Conservation (phyloP, 1,139 yeast genomes). For the Candida sp. region DNA sequence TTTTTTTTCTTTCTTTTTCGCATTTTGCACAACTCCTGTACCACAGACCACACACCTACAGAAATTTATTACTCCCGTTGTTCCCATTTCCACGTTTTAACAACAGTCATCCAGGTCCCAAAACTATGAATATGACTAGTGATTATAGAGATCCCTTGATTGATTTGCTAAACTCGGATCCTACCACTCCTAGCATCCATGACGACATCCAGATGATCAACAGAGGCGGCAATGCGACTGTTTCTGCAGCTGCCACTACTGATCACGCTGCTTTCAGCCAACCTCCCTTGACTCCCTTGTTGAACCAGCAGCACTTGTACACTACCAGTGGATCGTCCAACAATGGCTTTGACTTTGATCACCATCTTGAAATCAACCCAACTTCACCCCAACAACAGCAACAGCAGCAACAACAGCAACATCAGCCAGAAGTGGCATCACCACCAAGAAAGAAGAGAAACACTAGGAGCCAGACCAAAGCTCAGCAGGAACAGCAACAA, state of each 20-base stretch:
- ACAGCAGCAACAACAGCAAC: constrained; percentile 4
- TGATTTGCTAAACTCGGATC: constrained; percentile 9
- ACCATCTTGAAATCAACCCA: constrained; percentile 7
- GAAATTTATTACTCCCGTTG: neutral
- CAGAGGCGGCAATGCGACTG: constrained; percentile 20
- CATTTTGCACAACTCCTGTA: neutral
- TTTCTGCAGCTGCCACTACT: neutral
- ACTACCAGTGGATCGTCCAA: constrained; percentile 4
- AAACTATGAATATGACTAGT: constrained; percentile 9
- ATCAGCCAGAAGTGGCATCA: neutral
- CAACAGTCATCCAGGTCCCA: neutral
- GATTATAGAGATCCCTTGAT: constrained; percentile 14
- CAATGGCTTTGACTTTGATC: constrained; percentile 3
- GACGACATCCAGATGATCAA: constrained; percentile 41
- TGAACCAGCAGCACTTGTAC: constrained; percentile 15
- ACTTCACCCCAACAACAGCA: constrained; percentile 6
- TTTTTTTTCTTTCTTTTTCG: neutral
- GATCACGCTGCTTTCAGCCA: neutral
- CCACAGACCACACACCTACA: too few species aligned
- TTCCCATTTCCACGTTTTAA: too few species aligned
- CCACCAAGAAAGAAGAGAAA: constrained; percentile 4
- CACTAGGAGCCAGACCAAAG: constrained; percentile 3
- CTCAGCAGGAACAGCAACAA: constrained; percentile 2
- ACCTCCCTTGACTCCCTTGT: constrained; percentile 16
- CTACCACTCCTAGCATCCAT: neutral